Evolutionary conservation across 2,329 filamentous ascomycete genomes (phyloP).

Genomic region (Ascosphaera acerosa): DNA sequence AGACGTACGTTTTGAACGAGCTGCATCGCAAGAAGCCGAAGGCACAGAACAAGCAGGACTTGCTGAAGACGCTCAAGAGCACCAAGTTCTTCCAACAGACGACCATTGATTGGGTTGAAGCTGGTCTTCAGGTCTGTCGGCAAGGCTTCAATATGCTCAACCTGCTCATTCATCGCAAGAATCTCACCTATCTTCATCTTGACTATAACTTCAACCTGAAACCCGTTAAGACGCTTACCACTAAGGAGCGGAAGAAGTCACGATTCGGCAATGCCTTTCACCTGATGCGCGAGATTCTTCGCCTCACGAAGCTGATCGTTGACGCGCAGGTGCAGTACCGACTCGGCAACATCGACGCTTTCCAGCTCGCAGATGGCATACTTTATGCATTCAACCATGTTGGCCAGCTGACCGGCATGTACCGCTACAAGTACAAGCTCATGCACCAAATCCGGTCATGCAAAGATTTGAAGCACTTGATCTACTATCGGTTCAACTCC

Average conservation of each 20-base stretch:
- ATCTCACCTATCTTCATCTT: slow-evolving; percentile 89
- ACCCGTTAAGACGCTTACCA: slow-evolving; percentile 93
- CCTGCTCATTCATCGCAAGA: slow-evolving; percentile 90
- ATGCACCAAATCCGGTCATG: slow-evolving; percentile 99
- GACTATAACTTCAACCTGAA: slow-evolving; percentile 99
- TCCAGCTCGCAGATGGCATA: slow-evolving; percentile 94
- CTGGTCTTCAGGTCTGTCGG: slow-evolving; percentile 87
- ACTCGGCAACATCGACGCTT: slow-evolving; percentile 92
- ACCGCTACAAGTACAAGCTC: slow-evolving; percentile 98
- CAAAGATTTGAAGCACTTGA: slow-evolving; percentile 96
- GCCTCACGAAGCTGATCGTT: slow-evolving; percentile 89
- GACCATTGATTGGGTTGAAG: slow-evolving; percentile 97
- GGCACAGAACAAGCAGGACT: slow-evolving; percentile 79
- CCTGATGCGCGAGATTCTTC: slow-evolving; percentile 90
- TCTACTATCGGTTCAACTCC: slow-evolving; percentile 97
- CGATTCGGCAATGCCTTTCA: slow-evolving; percentile 98
- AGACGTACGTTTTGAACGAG: slow-evolving; percentile 89
- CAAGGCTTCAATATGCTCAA: slow-evolving; percentile 99
- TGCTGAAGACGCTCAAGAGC: slow-evolving; percentile 70
- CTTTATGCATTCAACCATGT: slow-evolving; percentile 99
- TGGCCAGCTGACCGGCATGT: slow-evolving; percentile 95
- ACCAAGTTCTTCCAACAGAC: slow-evolving; percentile 99
- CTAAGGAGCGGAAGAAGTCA: slow-evolving; percentile 97
- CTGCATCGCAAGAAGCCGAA: slow-evolving; percentile 90
- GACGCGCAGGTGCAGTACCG: slow-evolving; percentile 97